Percentiles rank a stretch among this genome's conserved stretches.
Evolutionary conservation across 179 eudicot genomes (phyloP).

Genomic region (Heliamphora pulchella): DNA sequence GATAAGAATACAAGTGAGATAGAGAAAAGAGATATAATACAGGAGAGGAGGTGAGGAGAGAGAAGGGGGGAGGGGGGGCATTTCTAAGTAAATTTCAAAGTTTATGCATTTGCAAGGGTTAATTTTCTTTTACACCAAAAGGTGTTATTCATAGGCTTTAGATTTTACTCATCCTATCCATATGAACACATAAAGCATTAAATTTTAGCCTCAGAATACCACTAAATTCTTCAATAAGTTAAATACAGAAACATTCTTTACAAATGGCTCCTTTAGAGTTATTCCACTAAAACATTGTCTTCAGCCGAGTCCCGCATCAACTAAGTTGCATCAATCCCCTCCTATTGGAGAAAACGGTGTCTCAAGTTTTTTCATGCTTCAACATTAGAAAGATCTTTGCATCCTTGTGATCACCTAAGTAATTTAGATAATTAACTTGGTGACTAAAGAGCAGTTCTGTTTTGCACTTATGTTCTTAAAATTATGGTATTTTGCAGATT

Average conservation of each 20-base stretch:
- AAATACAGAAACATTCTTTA: neutral
- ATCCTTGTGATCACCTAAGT: neutral
- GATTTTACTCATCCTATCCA: neutral
- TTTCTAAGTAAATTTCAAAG: neutral
- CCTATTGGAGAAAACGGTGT: neutral
- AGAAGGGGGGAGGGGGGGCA: neutral
- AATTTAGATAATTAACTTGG: neutral
- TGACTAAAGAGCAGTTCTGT: neutral
- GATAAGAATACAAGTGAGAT: neutral
- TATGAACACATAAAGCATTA: neutral
- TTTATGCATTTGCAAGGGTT: neutral
- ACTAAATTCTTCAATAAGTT: too few relatives aligned
- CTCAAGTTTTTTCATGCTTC: neutral
- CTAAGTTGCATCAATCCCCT: neutral
- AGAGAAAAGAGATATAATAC: neutral
- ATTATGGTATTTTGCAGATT: constrained; percentile 46
- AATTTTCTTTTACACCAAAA: neutral
- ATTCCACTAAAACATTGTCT: neutral
- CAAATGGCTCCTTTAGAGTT: neutral
- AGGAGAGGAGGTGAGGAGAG: neutral
- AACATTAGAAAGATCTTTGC: neutral
- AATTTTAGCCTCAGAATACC: neutral
- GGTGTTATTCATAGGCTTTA: neutral
- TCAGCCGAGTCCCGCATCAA: neutral
- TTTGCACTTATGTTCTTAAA: constrained; percentile 2